Conservation (phyloP, 257 asterid species). For the Dorcoceras hygrometricum region DNA sequence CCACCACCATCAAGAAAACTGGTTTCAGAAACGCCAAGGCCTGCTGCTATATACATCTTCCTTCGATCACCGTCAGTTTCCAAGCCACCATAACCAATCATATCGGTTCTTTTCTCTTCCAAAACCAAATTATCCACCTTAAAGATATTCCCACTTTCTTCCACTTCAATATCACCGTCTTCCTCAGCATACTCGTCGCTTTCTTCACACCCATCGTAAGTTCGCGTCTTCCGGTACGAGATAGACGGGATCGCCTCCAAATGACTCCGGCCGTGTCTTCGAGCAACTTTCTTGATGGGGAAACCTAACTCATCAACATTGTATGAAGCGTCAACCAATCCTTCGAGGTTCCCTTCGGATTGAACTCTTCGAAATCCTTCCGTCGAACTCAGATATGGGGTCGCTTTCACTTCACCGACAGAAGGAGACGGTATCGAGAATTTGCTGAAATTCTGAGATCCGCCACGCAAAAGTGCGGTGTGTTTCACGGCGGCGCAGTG, state of each 20-base stretch:
- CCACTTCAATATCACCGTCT: conserved; percentile 1
- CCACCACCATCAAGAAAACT: conserved; percentile 34
- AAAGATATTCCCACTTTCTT: background rate
- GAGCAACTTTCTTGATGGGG: conserved; percentile 36
- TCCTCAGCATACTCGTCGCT: conserved; percentile 36
- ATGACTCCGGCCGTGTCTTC: conserved; percentile 28
- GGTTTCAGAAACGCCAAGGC: conserved; percentile 50
- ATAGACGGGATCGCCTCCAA: conserved; percentile 65
- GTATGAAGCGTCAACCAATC: conserved; percentile 32
- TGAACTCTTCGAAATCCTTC: conserved; percentile 56
- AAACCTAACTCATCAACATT: conserved; percentile 43
- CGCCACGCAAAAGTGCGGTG: conserved; percentile 39
- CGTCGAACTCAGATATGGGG: conserved; percentile 1
- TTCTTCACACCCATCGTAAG: conserved; percentile 30
- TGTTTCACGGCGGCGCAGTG: conserved; percentile 38
- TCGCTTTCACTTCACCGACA: conserved; percentile 28
- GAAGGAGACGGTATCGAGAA: conserved; percentile 46
- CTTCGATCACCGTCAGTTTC: conserved; percentile 36
- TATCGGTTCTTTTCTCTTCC: conserved; percentile 25
- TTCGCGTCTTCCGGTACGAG: conserved; percentile 27
- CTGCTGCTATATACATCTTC: conserved; percentile 67
- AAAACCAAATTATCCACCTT: conserved; percentile 24
- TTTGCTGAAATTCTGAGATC: conserved; percentile 31
- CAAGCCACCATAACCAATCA: conserved; percentile 23
- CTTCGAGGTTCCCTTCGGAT: conserved; percentile 77